Conservation (phyloP, 164 flowering plant genomes). For the Macadamia integrifolia region DNA sequence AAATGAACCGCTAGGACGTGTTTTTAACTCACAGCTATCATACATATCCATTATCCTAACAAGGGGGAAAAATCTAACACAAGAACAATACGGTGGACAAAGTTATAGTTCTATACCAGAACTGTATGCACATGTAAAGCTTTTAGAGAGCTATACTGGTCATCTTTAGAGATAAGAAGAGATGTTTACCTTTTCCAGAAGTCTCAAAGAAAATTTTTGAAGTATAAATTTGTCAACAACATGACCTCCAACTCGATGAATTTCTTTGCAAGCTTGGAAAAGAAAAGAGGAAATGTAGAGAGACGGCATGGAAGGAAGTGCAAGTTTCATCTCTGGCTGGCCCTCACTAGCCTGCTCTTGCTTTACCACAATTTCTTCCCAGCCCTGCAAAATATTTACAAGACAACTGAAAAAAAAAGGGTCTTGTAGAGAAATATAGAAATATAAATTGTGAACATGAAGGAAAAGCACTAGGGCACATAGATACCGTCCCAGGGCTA, state of each 20-base stretch:
- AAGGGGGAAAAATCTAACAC: background rate
- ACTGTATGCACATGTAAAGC: no score
- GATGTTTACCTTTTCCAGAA: slow-evolving; percentile 64
- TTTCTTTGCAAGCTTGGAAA: slow-evolving; percentile 85
- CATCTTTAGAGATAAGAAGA: background rate
- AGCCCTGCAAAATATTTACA: slow-evolving; percentile 51
- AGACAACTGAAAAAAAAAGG: background rate
- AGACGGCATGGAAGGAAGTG: slow-evolving; percentile 96
- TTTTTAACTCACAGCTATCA: background rate
- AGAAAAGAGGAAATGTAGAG: slow-evolving; percentile 68
- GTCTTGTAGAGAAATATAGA: no score
- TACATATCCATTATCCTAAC: background rate
- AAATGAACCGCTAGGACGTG: background rate
- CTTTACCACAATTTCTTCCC: slow-evolving; percentile 88
- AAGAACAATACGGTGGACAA: background rate
- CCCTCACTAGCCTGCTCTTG: slow-evolving; percentile 62
- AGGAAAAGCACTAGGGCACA: background rate
- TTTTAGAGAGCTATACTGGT: no score
- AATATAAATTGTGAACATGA: background rate
- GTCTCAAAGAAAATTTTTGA: slow-evolving; percentile 56
- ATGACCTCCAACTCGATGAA: slow-evolving; percentile 94
- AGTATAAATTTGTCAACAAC: slow-evolving; percentile 78
- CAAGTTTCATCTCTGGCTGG: slow-evolving; percentile 71
- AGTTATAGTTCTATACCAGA: no score
- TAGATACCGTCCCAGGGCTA: no score